Evolutionary conservation across 23 red algal species (phyloP).

Genomic region (Gracilariopsis chorda): DNA sequence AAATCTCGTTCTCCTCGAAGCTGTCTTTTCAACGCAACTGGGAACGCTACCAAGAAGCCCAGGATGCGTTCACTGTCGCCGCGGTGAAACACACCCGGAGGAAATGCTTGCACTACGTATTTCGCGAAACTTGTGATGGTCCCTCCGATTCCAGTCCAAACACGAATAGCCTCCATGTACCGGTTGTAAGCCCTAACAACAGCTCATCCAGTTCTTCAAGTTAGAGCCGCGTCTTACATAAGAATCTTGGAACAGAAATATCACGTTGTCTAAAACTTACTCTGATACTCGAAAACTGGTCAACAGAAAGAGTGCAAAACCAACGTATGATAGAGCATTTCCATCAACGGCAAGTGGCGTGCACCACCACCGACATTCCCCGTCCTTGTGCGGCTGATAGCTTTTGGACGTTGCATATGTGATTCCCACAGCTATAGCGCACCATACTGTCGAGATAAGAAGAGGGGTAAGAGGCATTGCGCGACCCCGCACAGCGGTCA

Average conservation of each 20-base stretch:
- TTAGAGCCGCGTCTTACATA: not conserved
- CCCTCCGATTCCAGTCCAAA: conserved; percentile 54
- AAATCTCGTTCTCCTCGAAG: conserved; percentile 47
- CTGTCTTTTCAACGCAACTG: conserved; percentile 44
- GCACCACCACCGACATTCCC: conserved; percentile 62
- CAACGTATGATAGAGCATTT: conserved; percentile 47
- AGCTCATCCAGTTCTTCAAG: not conserved
- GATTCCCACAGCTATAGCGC: conserved; percentile 19
- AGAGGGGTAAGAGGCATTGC: conserved; percentile 49
- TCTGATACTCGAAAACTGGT: conserved; percentile 59
- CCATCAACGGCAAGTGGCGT: conserved; percentile 55
- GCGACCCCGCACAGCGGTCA: conserved; percentile 14
- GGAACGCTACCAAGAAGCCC: conserved; percentile 44
- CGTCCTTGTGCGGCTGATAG: conserved; percentile 26
- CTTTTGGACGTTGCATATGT: not conserved
- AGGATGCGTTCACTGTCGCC: conserved; percentile 58
- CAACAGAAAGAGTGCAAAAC: conserved; percentile 63
- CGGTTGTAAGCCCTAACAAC: conserved; percentile 24
- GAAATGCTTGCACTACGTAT: conserved; percentile 51
- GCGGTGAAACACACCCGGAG: conserved; percentile 32
- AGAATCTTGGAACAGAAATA: not conserved
- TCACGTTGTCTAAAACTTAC: not conserved
- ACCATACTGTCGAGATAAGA: not conserved
- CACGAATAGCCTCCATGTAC: conserved; percentile 52
- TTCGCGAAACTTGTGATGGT: conserved; percentile 48